Base-by-base conservation (phyloP, 345 rosid genomes). In the Lepidium sativum region DNA sequence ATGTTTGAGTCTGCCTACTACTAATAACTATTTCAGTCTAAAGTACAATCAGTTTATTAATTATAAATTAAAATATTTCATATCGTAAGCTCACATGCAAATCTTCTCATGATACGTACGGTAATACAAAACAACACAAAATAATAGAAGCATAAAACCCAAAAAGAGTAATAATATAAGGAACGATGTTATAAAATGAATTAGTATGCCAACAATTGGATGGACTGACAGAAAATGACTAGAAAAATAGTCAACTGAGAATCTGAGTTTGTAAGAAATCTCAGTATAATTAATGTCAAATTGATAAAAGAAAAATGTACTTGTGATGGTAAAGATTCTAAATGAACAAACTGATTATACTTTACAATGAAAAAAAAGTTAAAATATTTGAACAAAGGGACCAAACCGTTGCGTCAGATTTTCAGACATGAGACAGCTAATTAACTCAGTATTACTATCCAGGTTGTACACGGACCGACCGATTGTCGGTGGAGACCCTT, bases 401-500 rank as follows among this genome's bases (percentile, higher is more conserved):
- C 60, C 38, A 69, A 51, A 51, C 44, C 45, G 60, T 61, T 40
- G 66, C 52, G 65, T 69, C 44, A 21, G 73, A 60, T 8, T 17
- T 66, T 66, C 48, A 55, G 14, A 35, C 44, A 50, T 54, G 32
- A 55, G 14, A 35, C 44, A 50, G 40, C 58, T 48, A 27, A 41
- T 68, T 58, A 1, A 45, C 40, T 37, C 35, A 21, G 49, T 23
- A 42, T 23, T 27, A 25, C 11, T 31, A 49, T 33, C 20, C 45
- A 60, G 21, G 61, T 39, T 42, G 21, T 44, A 52, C 25, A 45
- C 17, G 53, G 38, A 47, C 52, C 65, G 70, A 64, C 60, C 59
- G 67, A 49, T 72, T 65, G 76, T 72, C 76, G 71, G 76, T 72
- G 76, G 76, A 59, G 61, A 65, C 51, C 59, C 61, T 50, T 25